Conservation (phyloP, 1,284 basidiomycete genomes). For the Malassezia brasiliensis region DNA sequence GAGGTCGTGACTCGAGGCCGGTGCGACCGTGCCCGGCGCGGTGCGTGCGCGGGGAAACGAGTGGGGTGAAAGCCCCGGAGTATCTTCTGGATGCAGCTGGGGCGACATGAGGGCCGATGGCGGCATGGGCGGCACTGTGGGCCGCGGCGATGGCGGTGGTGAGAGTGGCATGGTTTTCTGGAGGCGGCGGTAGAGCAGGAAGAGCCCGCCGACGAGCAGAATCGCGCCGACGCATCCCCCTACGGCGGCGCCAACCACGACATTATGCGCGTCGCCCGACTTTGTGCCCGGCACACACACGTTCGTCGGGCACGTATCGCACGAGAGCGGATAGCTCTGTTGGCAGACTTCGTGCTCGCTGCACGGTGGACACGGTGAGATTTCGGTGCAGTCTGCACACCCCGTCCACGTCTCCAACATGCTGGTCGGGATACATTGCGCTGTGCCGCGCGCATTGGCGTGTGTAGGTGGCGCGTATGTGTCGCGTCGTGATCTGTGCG, state of each 20-base stretch:
- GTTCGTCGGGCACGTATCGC: constrained; percentile 9
- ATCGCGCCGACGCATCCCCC: constrained; percentile 1
- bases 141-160: too few species aligned
- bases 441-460: too few species aligned
- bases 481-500: background rate
- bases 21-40: background rate
- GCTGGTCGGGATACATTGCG: too few species aligned
- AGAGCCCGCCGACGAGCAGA: background rate
- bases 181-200: background rate
- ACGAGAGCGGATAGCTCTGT: constrained; percentile 15
- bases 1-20: background rate
- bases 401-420: background rate
- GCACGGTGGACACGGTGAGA: constrained; percentile 13
- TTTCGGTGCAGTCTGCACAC: constrained; percentile 2
- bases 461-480: background rate
- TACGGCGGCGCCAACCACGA: background rate
- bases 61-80: too few species aligned
- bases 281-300: background rate
- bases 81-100: too few species aligned
- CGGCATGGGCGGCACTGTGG: too few species aligned
- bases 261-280: background rate
- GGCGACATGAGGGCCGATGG: too few species aligned
- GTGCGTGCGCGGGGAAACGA: too few species aligned
- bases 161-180: too few species aligned
- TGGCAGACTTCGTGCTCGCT: background rate